Evolutionary conservation across 148 eudicot genomes (phyloP).

Genomic region (Spergularia bocconei): DNA sequence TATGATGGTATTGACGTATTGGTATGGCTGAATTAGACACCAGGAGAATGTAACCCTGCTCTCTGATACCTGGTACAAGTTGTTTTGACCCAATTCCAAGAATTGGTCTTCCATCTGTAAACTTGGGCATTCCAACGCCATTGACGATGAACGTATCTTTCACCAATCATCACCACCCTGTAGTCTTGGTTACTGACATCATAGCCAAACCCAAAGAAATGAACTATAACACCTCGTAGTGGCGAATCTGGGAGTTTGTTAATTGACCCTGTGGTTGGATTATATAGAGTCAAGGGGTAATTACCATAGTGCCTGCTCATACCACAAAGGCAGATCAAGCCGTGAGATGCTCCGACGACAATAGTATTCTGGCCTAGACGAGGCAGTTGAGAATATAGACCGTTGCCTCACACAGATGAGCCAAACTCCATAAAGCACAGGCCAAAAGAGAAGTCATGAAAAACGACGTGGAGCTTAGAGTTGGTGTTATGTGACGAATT

Average conservation of each 20-base stretch:
- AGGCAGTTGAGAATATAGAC: not conserved
- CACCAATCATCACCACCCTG: not conserved
- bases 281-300: not conserved
- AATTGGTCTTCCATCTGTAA: not conserved
- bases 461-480: slow-evolving; percentile 4
- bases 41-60: not conserved
- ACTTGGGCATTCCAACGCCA: not conserved
- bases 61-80: not conserved
- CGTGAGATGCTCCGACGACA: slow-evolving; percentile 4
- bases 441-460: not conserved
- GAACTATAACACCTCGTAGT: not conserved
- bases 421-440: not conserved
- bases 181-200: not conserved
- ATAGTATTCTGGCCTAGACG: not conserved
- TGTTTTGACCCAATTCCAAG: slow-evolving; percentile 1
- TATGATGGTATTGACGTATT: too few species aligned
- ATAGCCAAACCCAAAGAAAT: not conserved
- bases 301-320: not conserved
- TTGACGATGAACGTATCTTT: not conserved
- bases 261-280: not conserved
- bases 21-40: not conserved
- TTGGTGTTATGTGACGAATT: not conserved
- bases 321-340: slow-evolving; percentile 5
- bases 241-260: not conserved
- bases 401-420: not conserved